Conservation (phyloP, 2,329 filamentous ascomycete genomes). For the Calycina marina region DNA sequence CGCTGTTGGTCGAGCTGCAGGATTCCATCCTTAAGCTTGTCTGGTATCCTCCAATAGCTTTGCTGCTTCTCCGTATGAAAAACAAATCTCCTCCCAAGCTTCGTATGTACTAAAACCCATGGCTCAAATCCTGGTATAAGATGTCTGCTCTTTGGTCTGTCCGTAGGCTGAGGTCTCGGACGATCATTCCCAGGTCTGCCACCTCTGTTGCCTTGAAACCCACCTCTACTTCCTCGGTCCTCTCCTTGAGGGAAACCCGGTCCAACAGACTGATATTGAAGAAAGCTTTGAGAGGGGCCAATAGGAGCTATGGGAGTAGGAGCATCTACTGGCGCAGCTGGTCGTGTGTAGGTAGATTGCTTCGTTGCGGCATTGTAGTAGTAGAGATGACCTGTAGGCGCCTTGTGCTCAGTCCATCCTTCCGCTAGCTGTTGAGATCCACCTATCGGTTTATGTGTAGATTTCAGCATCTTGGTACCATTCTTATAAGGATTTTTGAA, state of each 20-base stretch:
- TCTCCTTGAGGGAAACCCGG: slow-evolving; percentile 17
- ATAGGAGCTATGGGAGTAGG: slow-evolving; percentile 12
- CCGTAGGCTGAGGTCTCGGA: slow-evolving; percentile 45
- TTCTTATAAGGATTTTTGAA: slow-evolving; percentile 3
- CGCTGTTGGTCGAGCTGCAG: slow-evolving; percentile 57
- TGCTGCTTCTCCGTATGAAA: slow-evolving; percentile 76
- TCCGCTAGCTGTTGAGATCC: slow-evolving; percentile 45
- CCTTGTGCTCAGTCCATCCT: slow-evolving; percentile 89
- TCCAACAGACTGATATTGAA: slow-evolving; percentile 28
- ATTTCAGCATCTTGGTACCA: slow-evolving; percentile 52
- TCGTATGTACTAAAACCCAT: slow-evolving; percentile 90
- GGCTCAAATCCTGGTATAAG: slow-evolving; percentile 68
- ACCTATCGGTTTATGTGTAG: slow-evolving; percentile 51
- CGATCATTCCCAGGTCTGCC: slow-evolving; percentile 40
- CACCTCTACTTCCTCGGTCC: slow-evolving; percentile 21
- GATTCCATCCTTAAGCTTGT: slow-evolving; percentile 70
- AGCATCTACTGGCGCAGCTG: slow-evolving; percentile 26
- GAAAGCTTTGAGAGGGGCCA: slow-evolving; percentile 26
- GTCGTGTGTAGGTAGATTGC: slow-evolving; percentile 74
- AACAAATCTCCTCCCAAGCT: slow-evolving; percentile 75
- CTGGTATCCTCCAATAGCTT: slow-evolving; percentile 91
- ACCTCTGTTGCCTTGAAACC: slow-evolving; percentile 30
- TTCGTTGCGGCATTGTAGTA: slow-evolving; percentile 77
- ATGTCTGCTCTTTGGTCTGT: slow-evolving; percentile 69
- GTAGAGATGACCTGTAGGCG: slow-evolving; percentile 70